Percentiles rank a stretch among this genome's conserved stretches.
These are phyloP conservation scores for Setaria viridis DNA, from an alignment of 202 grass and related monocot genomes.

Conservation along the genomic window DNA sequence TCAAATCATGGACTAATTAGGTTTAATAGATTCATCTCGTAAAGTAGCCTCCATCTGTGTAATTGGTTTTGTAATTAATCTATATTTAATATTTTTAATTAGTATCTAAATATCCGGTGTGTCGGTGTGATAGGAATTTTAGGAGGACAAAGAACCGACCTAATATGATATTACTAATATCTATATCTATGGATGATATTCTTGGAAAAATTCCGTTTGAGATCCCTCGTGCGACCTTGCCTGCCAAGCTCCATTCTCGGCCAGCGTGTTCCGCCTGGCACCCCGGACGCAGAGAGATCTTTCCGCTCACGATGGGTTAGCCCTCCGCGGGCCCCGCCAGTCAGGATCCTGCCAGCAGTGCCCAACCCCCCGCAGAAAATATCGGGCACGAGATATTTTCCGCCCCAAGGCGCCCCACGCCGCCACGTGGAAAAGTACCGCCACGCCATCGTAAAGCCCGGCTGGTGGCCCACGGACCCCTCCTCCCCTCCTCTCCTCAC, in stretches of 20 bases:
- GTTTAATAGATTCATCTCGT: no score
- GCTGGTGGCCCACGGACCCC: not conserved
- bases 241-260: not conserved
- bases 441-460: conserved; percentile 39
- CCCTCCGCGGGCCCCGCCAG: not conserved
- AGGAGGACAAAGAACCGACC: no score
- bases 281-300: not conserved
- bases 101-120: no score
- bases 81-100: no score
- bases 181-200: not conserved
- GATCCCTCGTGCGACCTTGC: not conserved
- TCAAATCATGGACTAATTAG: no score
- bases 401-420: not conserved
- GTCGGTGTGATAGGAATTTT: no score
- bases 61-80: no score
- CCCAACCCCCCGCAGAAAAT: not conserved
- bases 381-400: conserved; percentile 49
- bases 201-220: not conserved
- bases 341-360: not conserved
- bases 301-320: not conserved
- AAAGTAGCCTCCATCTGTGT: no score
- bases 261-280: not conserved
- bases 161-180: no score
- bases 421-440: conserved; percentile 34
- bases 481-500: not conserved